Base-by-base conservation (phyloP, 768 basidiomycete species). In the Nevesoporus exiguus region DNA sequence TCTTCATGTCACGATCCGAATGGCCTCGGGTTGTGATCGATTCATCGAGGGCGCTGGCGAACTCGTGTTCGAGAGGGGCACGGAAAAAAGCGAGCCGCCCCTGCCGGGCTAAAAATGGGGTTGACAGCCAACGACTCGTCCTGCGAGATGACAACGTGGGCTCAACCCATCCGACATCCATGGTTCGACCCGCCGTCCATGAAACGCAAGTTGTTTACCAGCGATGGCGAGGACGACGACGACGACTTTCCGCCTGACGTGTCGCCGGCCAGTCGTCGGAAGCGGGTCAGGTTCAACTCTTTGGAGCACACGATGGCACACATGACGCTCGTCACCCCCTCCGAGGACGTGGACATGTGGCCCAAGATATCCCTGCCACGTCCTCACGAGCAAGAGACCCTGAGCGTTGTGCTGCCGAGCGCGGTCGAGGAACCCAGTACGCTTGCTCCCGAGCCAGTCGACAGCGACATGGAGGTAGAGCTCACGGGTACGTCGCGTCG, bases 251-350 rank as follows among this genome's bases (percentile, higher is more conserved):
- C 63, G 14, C 27, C 30, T 47, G 54, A 64, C 31, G 11, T 7
- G 17, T 19, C 54, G 2, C 25, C 58, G 2, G 69, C 77, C n/a
- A 22, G 71, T n/a, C 80, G 75, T 22, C 65, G 62, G 17, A 84
- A 85, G 66, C 78, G 83, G 8, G 75, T 73, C 49, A 74, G 77
- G 60, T 78, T 71, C 62, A 74, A 66, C 58, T 71, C 71, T 19
- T 71, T 87, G 4, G 85, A 88, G 68, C 72, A 71, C 47, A 82
- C 81, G 2, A 69, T 88, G 44, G 82, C 84, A 19, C 75, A 80
- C 59, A 75, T 88, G 62, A 64, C 69, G 0, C 67, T 53, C 47
- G 19, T 33, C 17, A 30, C 33, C 44, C 13, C 57, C 46, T 39
- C 52, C 53, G 49, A 56, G 49, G 64, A 61, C 55, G 60, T 60